phyloP scores from a whole-genome alignment of 1,139 yeast genomes.

The Nakaseomyces bracarensis region DNA sequence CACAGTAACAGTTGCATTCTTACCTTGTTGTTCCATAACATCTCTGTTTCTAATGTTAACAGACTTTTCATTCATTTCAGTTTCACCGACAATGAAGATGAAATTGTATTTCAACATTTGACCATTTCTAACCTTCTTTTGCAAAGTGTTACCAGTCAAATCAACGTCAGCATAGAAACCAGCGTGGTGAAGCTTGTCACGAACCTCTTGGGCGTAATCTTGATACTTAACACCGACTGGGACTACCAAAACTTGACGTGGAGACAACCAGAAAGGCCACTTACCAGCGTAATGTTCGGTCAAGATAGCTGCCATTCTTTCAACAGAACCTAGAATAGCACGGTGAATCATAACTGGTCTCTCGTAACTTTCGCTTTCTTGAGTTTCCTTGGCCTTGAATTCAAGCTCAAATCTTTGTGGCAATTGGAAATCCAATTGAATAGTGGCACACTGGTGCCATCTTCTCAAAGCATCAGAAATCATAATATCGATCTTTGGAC shows the following conservation, averaged over 20 bases:
- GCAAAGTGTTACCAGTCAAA: slow-evolving; percentile 86
- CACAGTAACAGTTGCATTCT: slow-evolving; percentile 71
- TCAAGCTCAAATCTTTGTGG: slow-evolving; percentile 86
- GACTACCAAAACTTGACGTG: slow-evolving; percentile 88
- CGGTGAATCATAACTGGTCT: slow-evolving; percentile 99
- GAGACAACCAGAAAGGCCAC: slow-evolving; percentile 99
- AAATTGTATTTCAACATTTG: slow-evolving; percentile 89
- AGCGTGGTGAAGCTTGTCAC: slow-evolving; percentile 52
- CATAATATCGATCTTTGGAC: slow-evolving; percentile 95
- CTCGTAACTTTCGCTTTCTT: slow-evolving; percentile 30
- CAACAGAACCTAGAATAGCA: slow-evolving; percentile 95
- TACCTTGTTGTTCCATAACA: slow-evolving; percentile 74
- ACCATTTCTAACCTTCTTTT: slow-evolving; percentile 94
- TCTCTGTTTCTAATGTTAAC: slow-evolving; percentile 94
- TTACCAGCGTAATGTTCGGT: slow-evolving; percentile 96
- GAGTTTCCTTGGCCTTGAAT: slow-evolving; percentile 66
- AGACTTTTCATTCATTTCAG: slow-evolving; percentile 66
- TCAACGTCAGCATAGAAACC: slow-evolving; percentile 91
- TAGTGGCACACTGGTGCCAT: slow-evolving; percentile 97
- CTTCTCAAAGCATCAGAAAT: slow-evolving; percentile 85
- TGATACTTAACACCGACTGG: slow-evolving; percentile 92
- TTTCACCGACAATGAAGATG: slow-evolving; percentile 92
- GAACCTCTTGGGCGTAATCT: slow-evolving; percentile 78
- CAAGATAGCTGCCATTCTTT: slow-evolving; percentile 95
- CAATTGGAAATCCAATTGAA: slow-evolving; percentile 94